A percentile compares a stretch with the other conserved stretches of the same genome.
Conservation (phyloP, 306 rosid genomes). For the Quercus bicolor region DNA sequence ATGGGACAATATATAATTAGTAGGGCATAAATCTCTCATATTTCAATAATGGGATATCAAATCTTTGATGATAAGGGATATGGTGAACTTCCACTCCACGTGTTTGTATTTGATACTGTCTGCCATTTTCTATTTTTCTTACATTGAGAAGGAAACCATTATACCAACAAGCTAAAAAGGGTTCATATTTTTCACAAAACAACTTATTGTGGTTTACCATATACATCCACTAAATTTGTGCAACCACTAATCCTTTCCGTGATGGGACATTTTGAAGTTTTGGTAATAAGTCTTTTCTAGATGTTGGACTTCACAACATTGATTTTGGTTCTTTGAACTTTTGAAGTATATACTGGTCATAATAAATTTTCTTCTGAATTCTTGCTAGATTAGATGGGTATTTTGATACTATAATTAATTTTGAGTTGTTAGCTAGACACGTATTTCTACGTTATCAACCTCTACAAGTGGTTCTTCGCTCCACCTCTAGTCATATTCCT, state of each 20-base stretch:
- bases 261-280: constrained; percentile 2
- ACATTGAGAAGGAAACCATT: constrained; percentile 23
- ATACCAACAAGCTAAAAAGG: constrained; percentile 15
- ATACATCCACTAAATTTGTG: constrained; percentile 29
- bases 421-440: no score
- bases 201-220: constrained; percentile 8
- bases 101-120: constrained; percentile 34
- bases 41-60: constrained; percentile 7
- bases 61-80: constrained; percentile 28
- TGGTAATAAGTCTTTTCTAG: not conserved
- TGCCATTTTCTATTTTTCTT: constrained; percentile 33
- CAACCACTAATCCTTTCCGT: constrained; percentile 14
- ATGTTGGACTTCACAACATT: not conserved
- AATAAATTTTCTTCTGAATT: not conserved
- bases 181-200: constrained; percentile 14
- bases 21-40: not conserved
- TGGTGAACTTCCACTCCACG: constrained; percentile 34
- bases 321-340: not conserved
- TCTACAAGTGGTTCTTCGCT: no score
- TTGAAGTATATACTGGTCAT: not conserved
- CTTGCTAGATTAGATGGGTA: not conserved
- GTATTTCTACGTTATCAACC: no score
- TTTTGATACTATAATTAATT: not conserved
- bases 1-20: no score
- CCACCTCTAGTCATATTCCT: no score